Evolutionary conservation across 225 moss, liverwort and hornwort species (phyloP).

Genomic region (Sphagnum tenellum): DNA sequence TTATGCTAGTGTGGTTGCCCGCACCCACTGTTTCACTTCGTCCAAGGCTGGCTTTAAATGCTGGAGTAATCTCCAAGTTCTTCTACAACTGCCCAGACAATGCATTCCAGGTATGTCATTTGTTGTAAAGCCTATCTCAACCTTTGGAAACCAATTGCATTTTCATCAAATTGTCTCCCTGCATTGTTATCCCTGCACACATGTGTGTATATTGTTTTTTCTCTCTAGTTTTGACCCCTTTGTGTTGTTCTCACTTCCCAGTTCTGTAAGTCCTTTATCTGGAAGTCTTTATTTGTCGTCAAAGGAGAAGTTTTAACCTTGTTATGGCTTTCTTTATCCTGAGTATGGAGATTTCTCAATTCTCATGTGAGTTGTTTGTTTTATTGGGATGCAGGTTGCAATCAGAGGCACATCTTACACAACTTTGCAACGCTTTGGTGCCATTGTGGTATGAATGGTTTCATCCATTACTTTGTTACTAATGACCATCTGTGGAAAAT

Average conservation of each 20-base stretch:
- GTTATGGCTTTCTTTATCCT: too few relatives aligned
- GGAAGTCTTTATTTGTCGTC: too few relatives aligned
- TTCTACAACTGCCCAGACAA: conserved; percentile 89
- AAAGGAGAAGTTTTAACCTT: too few relatives aligned
- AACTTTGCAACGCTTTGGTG: conserved; percentile 65
- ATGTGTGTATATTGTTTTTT: background rate
- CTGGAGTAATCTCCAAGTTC: conserved; percentile 52
- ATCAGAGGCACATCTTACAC: conserved; percentile 66
- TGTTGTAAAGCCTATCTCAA: too few relatives aligned
- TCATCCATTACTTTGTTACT: too few relatives aligned
- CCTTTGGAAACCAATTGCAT: background rate
- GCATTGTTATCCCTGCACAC: background rate
- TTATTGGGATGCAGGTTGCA: conserved; percentile 46
- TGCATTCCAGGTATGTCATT: conserved; percentile 70
- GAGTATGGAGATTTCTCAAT: too few relatives aligned
- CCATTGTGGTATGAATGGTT: conserved; percentile 48
- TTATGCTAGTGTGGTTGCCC: conserved; percentile 98
- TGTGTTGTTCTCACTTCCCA: too few relatives aligned
- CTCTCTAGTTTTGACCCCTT: too few relatives aligned
- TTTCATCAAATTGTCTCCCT: background rate
- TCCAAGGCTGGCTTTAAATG: conserved; percentile 55
- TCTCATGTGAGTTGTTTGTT: background rate
- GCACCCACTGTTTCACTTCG: conserved; percentile 91
- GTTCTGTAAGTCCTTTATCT: too few relatives aligned
- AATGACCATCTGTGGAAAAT: too few relatives aligned